Evolutionary conservation across 2,329 filamentous ascomycete species (phyloP).

Genomic region (Fusarium heterosporum): DNA sequence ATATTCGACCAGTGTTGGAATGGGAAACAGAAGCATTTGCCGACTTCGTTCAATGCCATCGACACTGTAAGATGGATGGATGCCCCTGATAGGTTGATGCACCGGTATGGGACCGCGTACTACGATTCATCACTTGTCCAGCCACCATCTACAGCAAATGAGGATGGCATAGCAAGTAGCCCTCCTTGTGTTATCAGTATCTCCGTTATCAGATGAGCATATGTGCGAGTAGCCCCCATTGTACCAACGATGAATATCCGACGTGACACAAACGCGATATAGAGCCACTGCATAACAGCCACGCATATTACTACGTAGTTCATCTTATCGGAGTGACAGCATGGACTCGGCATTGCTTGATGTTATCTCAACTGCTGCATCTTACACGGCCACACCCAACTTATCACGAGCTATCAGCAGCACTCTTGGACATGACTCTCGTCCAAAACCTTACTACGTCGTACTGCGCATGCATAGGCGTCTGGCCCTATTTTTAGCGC

Average conservation of each 20-base stretch:
- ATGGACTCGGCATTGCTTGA: conserved; percentile 18
- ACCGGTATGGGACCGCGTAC: conserved; percentile 10
- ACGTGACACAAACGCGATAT: conserved; percentile 21
- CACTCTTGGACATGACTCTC: conserved; percentile 36
- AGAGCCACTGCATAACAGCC: conserved; percentile 9
- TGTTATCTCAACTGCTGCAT: conserved; percentile 1
- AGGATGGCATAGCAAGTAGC: no score
- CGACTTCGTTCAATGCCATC: not conserved
- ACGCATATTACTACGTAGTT: conserved; percentile 5
- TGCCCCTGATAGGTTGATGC: not conserved
- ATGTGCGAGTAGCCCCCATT: conserved; percentile 21
- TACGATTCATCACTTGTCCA: conserved; percentile 22
- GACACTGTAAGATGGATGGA: not conserved
- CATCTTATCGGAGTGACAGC: not conserved
- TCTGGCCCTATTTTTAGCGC: conserved; percentile 34
- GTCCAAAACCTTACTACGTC: conserved; percentile 25
- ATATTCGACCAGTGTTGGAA: conserved; percentile 5
- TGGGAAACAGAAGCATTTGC: not conserved
- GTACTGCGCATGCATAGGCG: conserved; percentile 13
- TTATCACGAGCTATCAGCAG: conserved; percentile 11
- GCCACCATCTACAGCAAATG: not conserved
- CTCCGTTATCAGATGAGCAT: conserved; percentile 30
- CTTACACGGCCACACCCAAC: conserved; percentile 8
- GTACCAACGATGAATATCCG: conserved; percentile 6
- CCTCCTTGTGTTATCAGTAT: not conserved